phyloP scores from a whole-genome alignment of 2,329 filamentous ascomycete genomes.

The Nemania diffusa region DNA sequence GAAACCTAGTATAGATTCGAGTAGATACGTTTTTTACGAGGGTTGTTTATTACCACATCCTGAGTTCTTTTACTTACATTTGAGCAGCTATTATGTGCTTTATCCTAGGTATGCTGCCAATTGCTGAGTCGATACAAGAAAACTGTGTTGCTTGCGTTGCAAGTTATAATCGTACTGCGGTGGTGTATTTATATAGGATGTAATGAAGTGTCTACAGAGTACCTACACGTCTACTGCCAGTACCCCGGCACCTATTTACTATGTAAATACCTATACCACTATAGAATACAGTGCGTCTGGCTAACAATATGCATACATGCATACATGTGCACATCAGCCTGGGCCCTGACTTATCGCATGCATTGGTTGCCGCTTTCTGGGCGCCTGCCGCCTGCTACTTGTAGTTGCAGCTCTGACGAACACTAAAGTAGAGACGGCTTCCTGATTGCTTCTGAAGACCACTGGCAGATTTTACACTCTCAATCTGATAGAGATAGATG shows the following conservation, averaged over 20 bases:
- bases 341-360: slow-evolving; percentile 52
- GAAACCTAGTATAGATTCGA: too few relatives aligned
- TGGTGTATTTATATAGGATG: slow-evolving; percentile 9
- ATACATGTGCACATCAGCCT: slow-evolving; percentile 36
- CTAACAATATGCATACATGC: slow-evolving; percentile 32
- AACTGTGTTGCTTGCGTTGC: slow-evolving; percentile 30
- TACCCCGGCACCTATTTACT: background rate
- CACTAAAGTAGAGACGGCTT: slow-evolving; percentile 27
- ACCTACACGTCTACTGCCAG: too few relatives aligned
- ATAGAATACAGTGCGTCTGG: slow-evolving; percentile 28
- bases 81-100: too few relatives aligned
- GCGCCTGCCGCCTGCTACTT: slow-evolving; percentile 38
- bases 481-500: slow-evolving; percentile 1
- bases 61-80: too few relatives aligned
- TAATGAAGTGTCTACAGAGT: too few relatives aligned
- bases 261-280: background rate
- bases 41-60: too few relatives aligned
- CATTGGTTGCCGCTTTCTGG: slow-evolving; percentile 52
- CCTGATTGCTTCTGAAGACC: background rate
- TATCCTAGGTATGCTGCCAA: background rate
- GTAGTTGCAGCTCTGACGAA: slow-evolving; percentile 43
- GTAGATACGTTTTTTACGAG: too few relatives aligned
- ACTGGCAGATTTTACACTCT: background rate
- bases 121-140: slow-evolving; percentile 19
- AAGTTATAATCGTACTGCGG: slow-evolving; percentile 13